Evolutionary conservation across 73 alveolate species (phyloP).

Genomic region (Breviolum minutum): DNA sequence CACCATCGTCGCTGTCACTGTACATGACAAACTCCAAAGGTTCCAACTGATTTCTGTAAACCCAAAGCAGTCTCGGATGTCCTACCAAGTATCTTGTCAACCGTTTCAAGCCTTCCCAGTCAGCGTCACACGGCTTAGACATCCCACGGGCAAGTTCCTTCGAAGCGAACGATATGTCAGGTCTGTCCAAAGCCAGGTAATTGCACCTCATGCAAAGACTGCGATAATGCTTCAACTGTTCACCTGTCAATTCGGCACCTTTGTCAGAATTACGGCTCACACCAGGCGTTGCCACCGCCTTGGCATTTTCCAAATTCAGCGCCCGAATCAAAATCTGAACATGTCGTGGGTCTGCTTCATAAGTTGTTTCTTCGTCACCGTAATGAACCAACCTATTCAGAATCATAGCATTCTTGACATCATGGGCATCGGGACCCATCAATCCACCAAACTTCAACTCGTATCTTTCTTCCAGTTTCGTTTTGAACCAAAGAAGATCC

Average conservation of each 20-base stretch:
- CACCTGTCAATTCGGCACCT: neutral
- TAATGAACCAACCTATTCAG: neutral
- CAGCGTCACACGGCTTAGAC: neutral
- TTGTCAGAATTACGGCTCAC: neutral
- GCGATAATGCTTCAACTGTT: neutral
- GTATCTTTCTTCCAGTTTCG: neutral
- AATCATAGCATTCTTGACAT: neutral
- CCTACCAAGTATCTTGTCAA: neutral
- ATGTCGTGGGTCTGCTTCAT: slow-evolving; percentile 43
- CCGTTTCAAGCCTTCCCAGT: slow-evolving; percentile 28
- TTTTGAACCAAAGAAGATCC: neutral
- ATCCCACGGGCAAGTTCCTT: slow-evolving; percentile 18
- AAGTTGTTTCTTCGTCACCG: neutral
- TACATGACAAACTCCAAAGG: neutral
- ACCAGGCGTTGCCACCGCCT: slow-evolving; percentile 11
- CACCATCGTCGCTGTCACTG: neutral
- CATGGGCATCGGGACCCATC: neutral
- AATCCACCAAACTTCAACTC: slow-evolving; percentile 30
- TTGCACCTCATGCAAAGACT: neutral
- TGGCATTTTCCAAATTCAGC: neutral
- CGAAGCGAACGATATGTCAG: neutral
- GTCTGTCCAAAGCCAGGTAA: slow-evolving; percentile 3
- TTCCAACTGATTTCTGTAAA: neutral
- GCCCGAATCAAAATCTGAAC: neutral
- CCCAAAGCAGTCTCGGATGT: neutral